These are phyloP conservation scores for Mycoemilia scoparia DNA, from an alignment of 192 early-diverging fungal species.

Conservation along the genomic window DNA sequence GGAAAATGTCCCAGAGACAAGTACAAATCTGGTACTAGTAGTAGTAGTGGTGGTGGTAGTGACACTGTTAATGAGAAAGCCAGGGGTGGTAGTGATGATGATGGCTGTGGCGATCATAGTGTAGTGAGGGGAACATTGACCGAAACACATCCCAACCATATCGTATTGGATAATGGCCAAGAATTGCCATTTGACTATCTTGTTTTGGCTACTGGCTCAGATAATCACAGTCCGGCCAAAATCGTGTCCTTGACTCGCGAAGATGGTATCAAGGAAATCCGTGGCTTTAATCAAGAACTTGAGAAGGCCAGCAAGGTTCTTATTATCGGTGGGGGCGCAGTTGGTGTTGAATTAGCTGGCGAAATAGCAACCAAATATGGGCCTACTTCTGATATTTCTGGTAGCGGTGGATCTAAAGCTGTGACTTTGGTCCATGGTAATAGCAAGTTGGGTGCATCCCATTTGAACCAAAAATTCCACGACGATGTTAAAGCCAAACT, in stretches of 20 bases:
- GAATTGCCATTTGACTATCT: conserved; percentile 43
- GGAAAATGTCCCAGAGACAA: conserved; percentile 3
- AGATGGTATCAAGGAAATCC: conserved; percentile 14
- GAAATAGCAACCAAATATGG: conserved; percentile 32
- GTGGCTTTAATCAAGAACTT: conserved; percentile 19
- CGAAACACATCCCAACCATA: conserved; percentile 15
- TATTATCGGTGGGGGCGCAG: conserved; percentile 51
- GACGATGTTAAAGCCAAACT: conserved; percentile 22
- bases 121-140: conserved; percentile 32
- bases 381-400: conserved; percentile 25
- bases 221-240: conserved; percentile 31
- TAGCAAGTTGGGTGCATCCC: conserved; percentile 19
- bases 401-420: conserved; percentile 26
- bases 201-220: conserved; percentile 42
- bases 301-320: conserved; percentile 29
- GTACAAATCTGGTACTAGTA: too few relatives aligned
- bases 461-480: conserved; percentile 23
- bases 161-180: conserved; percentile 29
- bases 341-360: conserved; percentile 36
- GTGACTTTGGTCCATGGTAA: conserved; percentile 31
- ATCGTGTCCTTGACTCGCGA: conserved; percentile 8
- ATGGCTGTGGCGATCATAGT: conserved; percentile 4
- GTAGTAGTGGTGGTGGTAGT: too few relatives aligned
- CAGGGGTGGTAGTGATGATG: too few relatives aligned
- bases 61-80: too few relatives aligned